Evolutionary conservation across 2,329 filamentous ascomycete species (phyloP).

Genomic region (Dactylella cylindrospora): DNA sequence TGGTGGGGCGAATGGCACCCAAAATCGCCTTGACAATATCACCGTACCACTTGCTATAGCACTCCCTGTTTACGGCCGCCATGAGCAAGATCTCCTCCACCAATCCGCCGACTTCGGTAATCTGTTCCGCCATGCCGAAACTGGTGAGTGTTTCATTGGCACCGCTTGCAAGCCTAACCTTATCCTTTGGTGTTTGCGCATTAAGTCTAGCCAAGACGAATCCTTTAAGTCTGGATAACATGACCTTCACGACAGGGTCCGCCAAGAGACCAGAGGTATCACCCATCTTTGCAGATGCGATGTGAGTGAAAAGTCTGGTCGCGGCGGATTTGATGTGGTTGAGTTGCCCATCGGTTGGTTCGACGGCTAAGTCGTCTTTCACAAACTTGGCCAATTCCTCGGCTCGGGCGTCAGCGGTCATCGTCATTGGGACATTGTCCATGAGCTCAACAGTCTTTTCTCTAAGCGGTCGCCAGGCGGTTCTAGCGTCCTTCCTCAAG

Average conservation of each 20-base stretch:
- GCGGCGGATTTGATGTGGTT: constrained; percentile 45
- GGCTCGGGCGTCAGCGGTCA: constrained; percentile 16
- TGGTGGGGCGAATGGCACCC: no score
- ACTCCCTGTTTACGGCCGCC: constrained; percentile 44
- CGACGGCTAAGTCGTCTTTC: constrained; percentile 23
- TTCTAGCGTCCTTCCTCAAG: constrained; percentile 75
- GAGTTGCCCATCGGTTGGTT: constrained; percentile 38
- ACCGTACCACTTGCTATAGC: constrained; percentile 46
- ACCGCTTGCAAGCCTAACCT: constrained; percentile 45
- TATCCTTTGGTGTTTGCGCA: constrained; percentile 46
- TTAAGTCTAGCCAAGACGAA: constrained; percentile 46
- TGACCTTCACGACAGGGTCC: constrained; percentile 48
- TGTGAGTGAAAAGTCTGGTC: constrained; percentile 33
- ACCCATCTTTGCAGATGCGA: constrained; percentile 33
- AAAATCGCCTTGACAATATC: constrained; percentile 30
- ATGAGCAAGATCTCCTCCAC: constrained; percentile 42
- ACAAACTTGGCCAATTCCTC: constrained; percentile 22
- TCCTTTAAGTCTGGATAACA: constrained; percentile 43
- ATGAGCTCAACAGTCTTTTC: constrained; percentile 44
- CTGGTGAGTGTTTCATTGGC: constrained; percentile 46
- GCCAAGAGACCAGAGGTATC: constrained; percentile 30
- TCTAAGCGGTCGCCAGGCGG: constrained; percentile 66
- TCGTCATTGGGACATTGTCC: background rate
- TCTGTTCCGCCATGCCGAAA: constrained; percentile 48
- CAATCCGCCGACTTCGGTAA: constrained; percentile 44